Evolutionary conservation across 179 eudicot genomes (phyloP), one percentile per base, ranked within the genome.

Genomic region (Heliamphora pulchella): DNA sequence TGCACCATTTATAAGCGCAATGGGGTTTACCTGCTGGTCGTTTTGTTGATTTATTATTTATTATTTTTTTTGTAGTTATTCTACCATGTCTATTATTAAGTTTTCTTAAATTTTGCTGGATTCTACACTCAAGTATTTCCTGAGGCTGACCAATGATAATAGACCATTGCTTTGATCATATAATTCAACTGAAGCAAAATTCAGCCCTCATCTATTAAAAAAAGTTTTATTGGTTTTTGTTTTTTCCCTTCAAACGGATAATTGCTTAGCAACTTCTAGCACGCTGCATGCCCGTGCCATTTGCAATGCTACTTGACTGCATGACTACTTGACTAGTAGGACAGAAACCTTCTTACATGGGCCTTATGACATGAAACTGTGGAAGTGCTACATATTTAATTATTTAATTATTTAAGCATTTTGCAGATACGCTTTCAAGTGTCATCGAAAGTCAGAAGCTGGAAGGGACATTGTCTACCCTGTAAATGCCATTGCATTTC

Each of bases 381-480:
- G 66, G 1, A 17, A 13, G 8, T 5, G 47, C 8, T 20, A 41
- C 20, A 55, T 48, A 59, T n/a, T 10, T 50, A 5, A 77, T 54
- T 15, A 43, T 20, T 59, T 51, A 54, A 82, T 78, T n/a, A 39
- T 71, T 75, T 46, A 39, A 72, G 73, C 22, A 76, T 83, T 78
- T 44, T 73, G 83, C 92, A 95, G 98, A 82, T 95, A 95, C 83
- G 98, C 98, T 54, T 95, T 95, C 86, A 95, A 95, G 84, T 95
- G 98, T 82, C 98, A 95, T 81, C 88, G 97, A 77, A 92, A 87
- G 80, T 85, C 98, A 0, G 98, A 95, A 83, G 98, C 91, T 73
- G 98, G 98, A 85, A 89, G 90, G 77, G 98, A 95, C 80, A 91
- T 92, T 79, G 98, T 95, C 81, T 92, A 92, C 86, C 96, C 98